Conservation (phyloP, 306 rosid species). For the Cicer cuneatum region DNA sequence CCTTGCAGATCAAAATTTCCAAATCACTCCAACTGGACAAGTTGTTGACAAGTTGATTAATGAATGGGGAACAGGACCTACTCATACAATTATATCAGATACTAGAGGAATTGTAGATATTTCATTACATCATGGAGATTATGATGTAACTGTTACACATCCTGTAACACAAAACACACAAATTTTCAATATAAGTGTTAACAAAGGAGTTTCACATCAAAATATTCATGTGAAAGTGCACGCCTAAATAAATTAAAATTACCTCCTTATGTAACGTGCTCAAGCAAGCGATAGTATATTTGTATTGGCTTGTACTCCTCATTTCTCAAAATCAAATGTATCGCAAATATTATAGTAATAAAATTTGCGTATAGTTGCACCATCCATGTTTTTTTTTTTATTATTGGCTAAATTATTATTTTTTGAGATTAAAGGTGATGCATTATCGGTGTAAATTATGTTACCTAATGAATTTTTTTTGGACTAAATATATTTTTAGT, state of each 20-base stretch:
- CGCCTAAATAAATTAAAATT: slow-evolving; percentile 14
- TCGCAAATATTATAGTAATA: too few relatives aligned
- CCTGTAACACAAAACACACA: slow-evolving; percentile 50
- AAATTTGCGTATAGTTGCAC: too few relatives aligned
- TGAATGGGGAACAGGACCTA: slow-evolving; percentile 62
- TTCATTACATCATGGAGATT: slow-evolving; percentile 78
- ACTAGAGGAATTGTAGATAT: slow-evolving; percentile 54
- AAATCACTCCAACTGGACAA: slow-evolving; percentile 70
- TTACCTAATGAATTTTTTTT: too few relatives aligned
- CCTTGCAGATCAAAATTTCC: slow-evolving; percentile 61
- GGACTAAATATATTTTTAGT: too few relatives aligned
- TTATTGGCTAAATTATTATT: too few relatives aligned
- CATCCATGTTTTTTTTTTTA: too few relatives aligned
- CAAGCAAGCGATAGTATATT: too few relatives aligned
- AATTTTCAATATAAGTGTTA: slow-evolving; percentile 52
- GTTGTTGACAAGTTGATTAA: slow-evolving; percentile 70
- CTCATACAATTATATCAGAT: slow-evolving; percentile 49
- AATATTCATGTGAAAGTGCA: slow-evolving; percentile 53
- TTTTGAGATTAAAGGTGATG: too few relatives aligned
- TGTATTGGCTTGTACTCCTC: too few relatives aligned
- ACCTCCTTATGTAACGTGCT: too few relatives aligned
- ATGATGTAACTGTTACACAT: slow-evolving; percentile 62
- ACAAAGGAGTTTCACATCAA: slow-evolving; percentile 45
- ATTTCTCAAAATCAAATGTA: too few relatives aligned
- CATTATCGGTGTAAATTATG: too few relatives aligned